Evolutionary conservation across 169 alveolate species (phyloP).

Genomic region (Amoebophrya sp.): DNA sequence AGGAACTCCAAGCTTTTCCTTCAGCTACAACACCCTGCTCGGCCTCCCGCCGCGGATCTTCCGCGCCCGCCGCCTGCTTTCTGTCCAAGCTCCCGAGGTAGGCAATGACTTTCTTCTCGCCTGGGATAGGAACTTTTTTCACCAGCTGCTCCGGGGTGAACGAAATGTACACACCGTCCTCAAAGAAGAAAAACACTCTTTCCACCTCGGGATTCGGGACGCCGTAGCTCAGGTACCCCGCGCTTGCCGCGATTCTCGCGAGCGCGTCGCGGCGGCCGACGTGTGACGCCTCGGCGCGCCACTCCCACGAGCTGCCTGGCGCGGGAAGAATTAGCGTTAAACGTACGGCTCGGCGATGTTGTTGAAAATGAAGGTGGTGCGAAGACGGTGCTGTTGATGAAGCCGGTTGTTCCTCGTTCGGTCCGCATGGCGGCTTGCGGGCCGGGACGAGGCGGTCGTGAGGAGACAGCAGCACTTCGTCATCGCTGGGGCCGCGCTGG

Average conservation of each 20-base stretch:
- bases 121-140: neutral
- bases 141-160: neutral
- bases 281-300: neutral
- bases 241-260: neutral
- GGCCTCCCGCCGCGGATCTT: too few relatives aligned
- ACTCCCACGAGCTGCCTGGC: neutral
- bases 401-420: neutral
- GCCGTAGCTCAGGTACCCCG: neutral
- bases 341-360: neutral
- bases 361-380: neutral
- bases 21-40: neutral
- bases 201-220: neutral
- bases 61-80: too few relatives aligned
- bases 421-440: too few relatives aligned
- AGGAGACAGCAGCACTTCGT: too few relatives aligned
- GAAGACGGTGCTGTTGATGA: neutral
- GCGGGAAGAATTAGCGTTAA: neutral
- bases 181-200: neutral
- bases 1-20: too few relatives aligned
- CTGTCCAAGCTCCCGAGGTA: too few relatives aligned
- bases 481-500: neutral
- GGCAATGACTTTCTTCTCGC: neutral
- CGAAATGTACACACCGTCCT: neutral
- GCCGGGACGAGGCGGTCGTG: too few relatives aligned
- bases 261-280: neutral